phyloP scores from a whole-genome alignment of 2,329 filamentous ascomycete genomes.

The Emydomyces testavorans region DNA sequence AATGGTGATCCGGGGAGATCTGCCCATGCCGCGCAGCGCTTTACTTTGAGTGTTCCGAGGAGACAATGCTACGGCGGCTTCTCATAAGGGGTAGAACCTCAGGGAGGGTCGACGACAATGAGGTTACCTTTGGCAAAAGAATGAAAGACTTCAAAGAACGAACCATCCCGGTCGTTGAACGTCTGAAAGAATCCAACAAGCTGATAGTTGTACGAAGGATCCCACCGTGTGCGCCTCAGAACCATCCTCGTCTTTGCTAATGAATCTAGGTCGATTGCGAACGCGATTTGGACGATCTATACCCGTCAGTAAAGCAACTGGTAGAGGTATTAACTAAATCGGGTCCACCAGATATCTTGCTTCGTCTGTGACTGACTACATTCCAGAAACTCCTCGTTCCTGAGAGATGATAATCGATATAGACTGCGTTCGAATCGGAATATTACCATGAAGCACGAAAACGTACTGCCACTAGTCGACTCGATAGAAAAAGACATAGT shows the following conservation, averaged over 20 bases:
- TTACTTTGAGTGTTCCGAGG: slow-evolving; percentile 1
- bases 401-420: no score
- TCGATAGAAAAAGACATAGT: no score
- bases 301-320: neutral
- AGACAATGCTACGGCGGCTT: slow-evolving; percentile 3
- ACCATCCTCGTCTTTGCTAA: neutral
- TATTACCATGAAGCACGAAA: no score
- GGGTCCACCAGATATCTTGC: no score
- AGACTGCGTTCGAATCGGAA: no score
- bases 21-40: slow-evolving; percentile 1
- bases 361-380: neutral
- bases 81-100: neutral
- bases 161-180: neutral
- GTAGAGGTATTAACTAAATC: neutral
- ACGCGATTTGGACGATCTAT: neutral
- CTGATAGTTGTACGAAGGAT: neutral
- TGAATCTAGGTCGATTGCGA: neutral
- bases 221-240: neutral
- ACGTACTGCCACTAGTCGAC: no score
- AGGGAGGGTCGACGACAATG: slow-evolving; percentile 1
- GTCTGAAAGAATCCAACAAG: neutral
- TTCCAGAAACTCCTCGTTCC: neutral
- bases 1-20: neutral
- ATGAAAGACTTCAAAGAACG: slow-evolving; percentile 2
- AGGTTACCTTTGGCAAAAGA: neutral